Evolutionary conservation across 345 rosid genomes (phyloP), one percentile per base, ranked within the genome.

Genomic region (Angophora floribunda): DNA sequence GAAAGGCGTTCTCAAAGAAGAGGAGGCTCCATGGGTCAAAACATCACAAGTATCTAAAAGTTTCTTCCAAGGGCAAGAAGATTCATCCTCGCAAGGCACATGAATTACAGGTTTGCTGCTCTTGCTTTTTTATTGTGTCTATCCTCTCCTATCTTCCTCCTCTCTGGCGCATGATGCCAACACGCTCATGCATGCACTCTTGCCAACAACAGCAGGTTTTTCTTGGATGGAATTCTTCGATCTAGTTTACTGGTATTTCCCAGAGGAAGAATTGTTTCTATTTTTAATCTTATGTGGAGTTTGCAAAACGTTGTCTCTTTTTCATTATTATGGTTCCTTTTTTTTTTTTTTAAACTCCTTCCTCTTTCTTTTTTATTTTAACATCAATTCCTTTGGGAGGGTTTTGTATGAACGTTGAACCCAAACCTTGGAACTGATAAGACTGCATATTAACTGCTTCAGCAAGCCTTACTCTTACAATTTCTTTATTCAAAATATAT

Each of bases 51-150:
- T 87, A 91, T 91, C 88, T 91, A 30, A 95, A 96, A 91, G 94
- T 89, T 91, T 91, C 90, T 92, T 88, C 93, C 87, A 95, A 92
- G 91, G 93, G 93, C 92, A 94, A 91, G 88, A 93, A 91, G 51
- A 22, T 89, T 87, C 63, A 75, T 91, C 91, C 94, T 70, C 88
- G 52, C 57, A 93, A 95, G 89, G 90, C 92, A 82, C 91, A 90
- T 88, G 90, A 92, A 87, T 91, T 94, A 61, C 93, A 92, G 99
- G 99, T 97, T 32, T 28, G 80, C 90, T 80, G 26, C 84, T 67
- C 87, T 87, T 91, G 79, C 55, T 89, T 89, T 88, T 86, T 89
- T 89, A 47, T 55, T 44, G 45, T 55, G 22, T 51, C 51, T 85
- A 85, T 82, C 87, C 80, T 7, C n/a, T 26, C 50, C 53, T 28